phyloP scores from a whole-genome alignment of 352 stramenopile genomes.

The Discostella stelligera region DNA sequence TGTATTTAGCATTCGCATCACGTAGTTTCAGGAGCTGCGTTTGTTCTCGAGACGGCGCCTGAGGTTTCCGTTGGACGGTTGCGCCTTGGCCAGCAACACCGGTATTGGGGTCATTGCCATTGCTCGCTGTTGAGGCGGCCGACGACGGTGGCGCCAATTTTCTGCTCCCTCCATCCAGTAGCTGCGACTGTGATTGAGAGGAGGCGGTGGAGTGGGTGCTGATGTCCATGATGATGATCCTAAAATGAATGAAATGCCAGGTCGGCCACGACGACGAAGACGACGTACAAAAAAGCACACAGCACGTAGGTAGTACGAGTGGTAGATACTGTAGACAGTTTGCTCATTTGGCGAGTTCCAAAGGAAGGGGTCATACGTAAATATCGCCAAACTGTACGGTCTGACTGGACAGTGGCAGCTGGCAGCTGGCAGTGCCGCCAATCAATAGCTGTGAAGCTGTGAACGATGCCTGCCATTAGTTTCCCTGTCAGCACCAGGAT shows the following conservation, averaged over 20 bases:
- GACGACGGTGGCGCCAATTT: background rate
- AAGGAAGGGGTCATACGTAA: too few relatives aligned
- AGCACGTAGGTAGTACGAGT: too few relatives aligned
- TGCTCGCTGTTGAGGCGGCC: background rate
- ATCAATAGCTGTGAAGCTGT: too few relatives aligned
- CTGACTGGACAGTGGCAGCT: too few relatives aligned
- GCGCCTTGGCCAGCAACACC: background rate
- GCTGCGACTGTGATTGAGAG: conserved; percentile 13
- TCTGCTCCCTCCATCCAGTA: background rate
- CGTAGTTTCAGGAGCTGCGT: conserved; percentile 69
- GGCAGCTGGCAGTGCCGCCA: too few relatives aligned
- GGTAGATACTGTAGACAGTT: too few relatives aligned
- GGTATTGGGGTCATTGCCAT: background rate
- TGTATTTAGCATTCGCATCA: conserved; percentile 81
- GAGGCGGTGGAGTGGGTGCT: conserved; percentile 24
- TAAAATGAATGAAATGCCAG: too few relatives aligned
- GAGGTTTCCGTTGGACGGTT: background rate
- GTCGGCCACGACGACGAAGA: too few relatives aligned
- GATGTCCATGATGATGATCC: background rate
- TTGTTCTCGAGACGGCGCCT: conserved; percentile 10
- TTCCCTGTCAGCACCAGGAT: background rate
- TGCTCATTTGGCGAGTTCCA: too few relatives aligned
- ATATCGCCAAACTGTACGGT: too few relatives aligned
- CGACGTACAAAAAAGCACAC: too few relatives aligned
- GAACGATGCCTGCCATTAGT: background rate